These are phyloP conservation scores for Naegleria fowleri DNA, from an alignment of 208 protist species.

Conservation along the genomic window DNA sequence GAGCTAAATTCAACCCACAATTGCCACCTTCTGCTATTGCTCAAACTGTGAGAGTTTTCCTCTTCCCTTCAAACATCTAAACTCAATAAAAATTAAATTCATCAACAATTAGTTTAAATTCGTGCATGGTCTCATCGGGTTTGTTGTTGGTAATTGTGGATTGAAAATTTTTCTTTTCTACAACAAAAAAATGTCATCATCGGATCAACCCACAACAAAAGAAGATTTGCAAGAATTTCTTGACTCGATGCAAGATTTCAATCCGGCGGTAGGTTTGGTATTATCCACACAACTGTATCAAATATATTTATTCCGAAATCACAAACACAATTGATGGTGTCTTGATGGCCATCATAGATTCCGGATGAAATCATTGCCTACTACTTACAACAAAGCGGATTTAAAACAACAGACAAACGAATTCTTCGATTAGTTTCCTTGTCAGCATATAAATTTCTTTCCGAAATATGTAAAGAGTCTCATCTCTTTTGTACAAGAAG, in stretches of 20 bases:
- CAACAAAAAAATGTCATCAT: neutral
- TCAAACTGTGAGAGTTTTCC: slow-evolving; percentile 88
- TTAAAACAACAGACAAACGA: slow-evolving; percentile 5
- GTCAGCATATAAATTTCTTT: slow-evolving; percentile 13
- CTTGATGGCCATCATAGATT: too few species aligned
- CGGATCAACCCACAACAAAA: neutral
- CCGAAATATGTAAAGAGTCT: neutral
- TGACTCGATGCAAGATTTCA: neutral
- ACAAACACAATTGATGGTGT: too few species aligned
- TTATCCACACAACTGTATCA: too few species aligned
- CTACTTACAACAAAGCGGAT: neutral
- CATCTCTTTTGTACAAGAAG: neutral
- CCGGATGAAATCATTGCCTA: slow-evolving; percentile 9
- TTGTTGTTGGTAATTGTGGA: neutral
- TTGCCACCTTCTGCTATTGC: slow-evolving; percentile 91
- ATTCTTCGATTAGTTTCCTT: neutral
- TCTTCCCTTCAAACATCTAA: slow-evolving; percentile 96
- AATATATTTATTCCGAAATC: too few species aligned
- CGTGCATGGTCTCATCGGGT: too few species aligned
- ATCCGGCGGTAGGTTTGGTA: neutral
- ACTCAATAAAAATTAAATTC: slow-evolving; percentile 21
- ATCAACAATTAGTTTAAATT: neutral
- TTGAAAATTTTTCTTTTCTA: neutral
- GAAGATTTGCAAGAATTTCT: slow-evolving; percentile 1
- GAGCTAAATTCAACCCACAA: slow-evolving; percentile 92